A percentile compares a stretch with the other conserved stretches of the same genome.
phyloP scores from a whole-genome alignment of 2,329 filamentous ascomycete species.

The Colletotrichum agaves region DNA sequence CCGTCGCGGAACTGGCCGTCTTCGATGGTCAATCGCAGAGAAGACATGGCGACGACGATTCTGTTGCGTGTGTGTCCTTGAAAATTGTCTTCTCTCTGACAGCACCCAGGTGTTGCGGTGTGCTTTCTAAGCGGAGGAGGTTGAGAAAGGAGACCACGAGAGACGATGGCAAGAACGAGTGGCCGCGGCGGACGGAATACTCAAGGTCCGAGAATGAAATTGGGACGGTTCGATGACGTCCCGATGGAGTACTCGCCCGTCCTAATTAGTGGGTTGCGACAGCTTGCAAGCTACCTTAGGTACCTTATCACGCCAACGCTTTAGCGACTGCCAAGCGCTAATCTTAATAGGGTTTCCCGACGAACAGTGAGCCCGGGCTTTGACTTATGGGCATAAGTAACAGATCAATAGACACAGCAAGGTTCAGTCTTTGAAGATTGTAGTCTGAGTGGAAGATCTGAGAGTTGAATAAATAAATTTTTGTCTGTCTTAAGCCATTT shows the following conservation, averaged over 20 bases:
- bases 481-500: neutral
- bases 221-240: constrained; percentile 37
- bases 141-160: constrained; percentile 22
- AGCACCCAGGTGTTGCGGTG: neutral
- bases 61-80: neutral
- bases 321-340: constrained; percentile 30
- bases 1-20: constrained; percentile 85
- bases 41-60: constrained; percentile 67
- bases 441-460: no score
- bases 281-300: neutral
- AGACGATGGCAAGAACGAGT: constrained; percentile 5
- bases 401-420: neutral
- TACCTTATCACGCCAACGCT: constrained; percentile 26
- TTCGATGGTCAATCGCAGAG: constrained; percentile 83
- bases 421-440: neutral
- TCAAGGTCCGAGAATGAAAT: constrained; percentile 34
- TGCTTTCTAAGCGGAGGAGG: neutral
- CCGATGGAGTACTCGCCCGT: constrained; percentile 25
- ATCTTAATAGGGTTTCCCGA: constrained; percentile 11
- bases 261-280: constrained; percentile 27
- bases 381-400: neutral
- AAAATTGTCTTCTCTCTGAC: neutral
- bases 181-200: constrained; percentile 25
- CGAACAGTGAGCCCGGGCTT: neutral
- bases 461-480: neutral